Percentiles rank a stretch among this genome's conserved stretches.
These are phyloP conservation scores for Phlyctochytrium bullatum DNA, from an alignment of 192 early-diverging fungal genomes.

Conservation along the genomic window DNA sequence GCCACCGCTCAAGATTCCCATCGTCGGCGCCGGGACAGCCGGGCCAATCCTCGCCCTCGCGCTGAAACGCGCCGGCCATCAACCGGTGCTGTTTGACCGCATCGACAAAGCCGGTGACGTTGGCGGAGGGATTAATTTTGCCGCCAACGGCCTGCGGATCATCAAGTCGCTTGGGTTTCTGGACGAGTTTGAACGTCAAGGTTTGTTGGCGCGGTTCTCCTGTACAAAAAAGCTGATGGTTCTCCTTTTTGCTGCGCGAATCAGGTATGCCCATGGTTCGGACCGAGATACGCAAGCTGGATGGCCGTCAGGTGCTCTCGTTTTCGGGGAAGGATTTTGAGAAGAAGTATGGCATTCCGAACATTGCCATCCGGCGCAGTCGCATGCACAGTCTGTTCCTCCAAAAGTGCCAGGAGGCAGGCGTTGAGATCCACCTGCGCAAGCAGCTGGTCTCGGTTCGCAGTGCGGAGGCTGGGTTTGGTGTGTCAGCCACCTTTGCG, in stretches of 20 bases:
- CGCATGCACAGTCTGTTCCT: constrained; percentile 9
- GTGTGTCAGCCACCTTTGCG: constrained; percentile 12
- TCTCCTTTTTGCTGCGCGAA: constrained; percentile 2
- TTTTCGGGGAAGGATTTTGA: background rate
- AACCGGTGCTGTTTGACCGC: constrained; percentile 11
- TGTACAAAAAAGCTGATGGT: background rate
- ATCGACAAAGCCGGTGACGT: constrained; percentile 13
- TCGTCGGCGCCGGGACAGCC: constrained; percentile 21
- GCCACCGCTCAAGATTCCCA: constrained; percentile 11
- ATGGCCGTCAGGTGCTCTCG: background rate
- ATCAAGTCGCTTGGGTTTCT: constrained; percentile 17
- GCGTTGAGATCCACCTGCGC: constrained; percentile 2
- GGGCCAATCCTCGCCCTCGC: constrained; percentile 17
- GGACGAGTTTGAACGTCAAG: constrained; percentile 1
- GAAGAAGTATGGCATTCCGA: background rate
- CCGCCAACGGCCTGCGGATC: constrained; percentile 14
- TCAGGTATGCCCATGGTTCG: background rate
- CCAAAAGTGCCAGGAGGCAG: constrained; percentile 5
- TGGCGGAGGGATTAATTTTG: constrained; percentile 22
- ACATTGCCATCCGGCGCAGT: background rate
- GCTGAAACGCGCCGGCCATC: constrained; percentile 16
- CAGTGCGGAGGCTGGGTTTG: constrained; percentile 6
- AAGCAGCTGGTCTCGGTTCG: background rate
- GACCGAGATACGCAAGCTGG: background rate
- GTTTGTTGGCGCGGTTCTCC: background rate